These are phyloP conservation scores for Dalbergia cochinchinensis DNA, from an alignment of 306 rosid genomes.

Conservation along the genomic window DNA sequence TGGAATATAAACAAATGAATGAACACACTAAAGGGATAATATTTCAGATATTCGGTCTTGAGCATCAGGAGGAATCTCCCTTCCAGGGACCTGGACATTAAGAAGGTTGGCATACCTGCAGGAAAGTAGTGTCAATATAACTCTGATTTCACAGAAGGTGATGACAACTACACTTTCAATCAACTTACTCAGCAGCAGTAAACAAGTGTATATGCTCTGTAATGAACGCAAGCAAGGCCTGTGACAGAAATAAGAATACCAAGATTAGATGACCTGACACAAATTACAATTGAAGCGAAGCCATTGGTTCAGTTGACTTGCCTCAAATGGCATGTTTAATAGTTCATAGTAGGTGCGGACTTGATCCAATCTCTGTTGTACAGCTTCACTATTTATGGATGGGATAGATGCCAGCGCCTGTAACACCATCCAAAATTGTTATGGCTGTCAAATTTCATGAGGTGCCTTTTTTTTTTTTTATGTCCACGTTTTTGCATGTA, in stretches of 20 bases:
- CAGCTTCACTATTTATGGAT: constrained; percentile 80
- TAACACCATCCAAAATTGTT: constrained; percentile 47
- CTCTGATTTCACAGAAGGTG: not conserved
- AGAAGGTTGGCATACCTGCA: constrained; percentile 87
- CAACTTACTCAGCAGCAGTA: constrained; percentile 77
- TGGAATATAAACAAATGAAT: constrained; percentile 36
- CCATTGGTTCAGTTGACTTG: constrained; percentile 50
- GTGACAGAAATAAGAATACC: constrained; percentile 46
- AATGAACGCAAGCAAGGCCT: constrained; percentile 97
- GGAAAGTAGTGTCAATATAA: constrained; percentile 44
- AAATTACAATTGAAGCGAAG: constrained; percentile 9
- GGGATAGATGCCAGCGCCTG: constrained; percentile 99
- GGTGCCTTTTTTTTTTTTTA: not conserved
- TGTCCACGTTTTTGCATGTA: not conserved
- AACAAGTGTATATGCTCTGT: constrained; percentile 88
- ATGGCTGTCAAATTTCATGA: constrained; percentile 26
- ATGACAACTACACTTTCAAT: constrained; percentile 39
- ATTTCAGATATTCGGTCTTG: constrained; percentile 75
- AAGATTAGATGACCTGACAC: constrained; percentile 40
- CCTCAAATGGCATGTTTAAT: constrained; percentile 99
- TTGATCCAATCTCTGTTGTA: constrained; percentile 88
- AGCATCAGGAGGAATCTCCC: constrained; percentile 89
- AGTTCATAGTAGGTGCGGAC: constrained; percentile 97
- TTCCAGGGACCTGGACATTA: constrained; percentile 89
- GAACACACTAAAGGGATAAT: constrained; percentile 61